Conservation (phyloP, 2,329 filamentous ascomycete species). For the Aureobasidium sp. region DNA sequence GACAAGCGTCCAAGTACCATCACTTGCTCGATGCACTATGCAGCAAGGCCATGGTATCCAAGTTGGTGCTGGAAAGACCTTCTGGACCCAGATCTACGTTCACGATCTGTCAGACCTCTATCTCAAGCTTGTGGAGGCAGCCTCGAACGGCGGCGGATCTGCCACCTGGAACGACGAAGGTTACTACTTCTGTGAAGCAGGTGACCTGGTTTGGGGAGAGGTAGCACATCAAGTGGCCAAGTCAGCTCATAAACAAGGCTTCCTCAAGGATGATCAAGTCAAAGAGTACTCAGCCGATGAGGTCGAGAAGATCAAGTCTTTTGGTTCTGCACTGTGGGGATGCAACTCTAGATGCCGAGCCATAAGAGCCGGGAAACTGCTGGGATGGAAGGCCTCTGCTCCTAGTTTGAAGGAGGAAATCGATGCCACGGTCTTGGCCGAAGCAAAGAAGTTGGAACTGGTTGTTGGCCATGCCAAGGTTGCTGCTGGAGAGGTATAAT, state of each 20-base stretch:
- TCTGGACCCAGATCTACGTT: conserved; percentile 50
- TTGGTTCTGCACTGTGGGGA: conserved; percentile 50
- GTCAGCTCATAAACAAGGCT: conserved; percentile 47
- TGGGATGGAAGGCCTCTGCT: conserved; percentile 52
- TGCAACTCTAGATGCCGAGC: conserved; percentile 52
- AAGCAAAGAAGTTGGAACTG: conserved; percentile 33
- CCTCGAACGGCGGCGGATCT: conserved; percentile 27
- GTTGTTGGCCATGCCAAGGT: conserved; percentile 25
- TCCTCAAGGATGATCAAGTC: conserved; percentile 34
- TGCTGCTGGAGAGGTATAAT: conserved; percentile 23
- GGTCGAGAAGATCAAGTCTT: conserved; percentile 39
- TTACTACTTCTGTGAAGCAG: conserved; percentile 61
- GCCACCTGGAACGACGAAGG: conserved; percentile 52
- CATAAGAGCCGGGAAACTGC: conserved; percentile 46
- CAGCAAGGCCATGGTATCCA: conserved; percentile 46
- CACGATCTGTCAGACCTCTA: conserved; percentile 51
- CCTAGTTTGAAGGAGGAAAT: conserved; percentile 22
- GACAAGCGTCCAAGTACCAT: conserved; percentile 50
- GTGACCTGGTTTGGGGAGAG: conserved; percentile 50
- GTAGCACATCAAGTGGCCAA: conserved; percentile 25
- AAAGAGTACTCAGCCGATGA: conserved; percentile 33
- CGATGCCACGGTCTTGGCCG: conserved; percentile 44
- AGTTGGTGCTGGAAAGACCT: conserved; percentile 50
- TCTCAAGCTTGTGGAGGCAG: conserved; percentile 46
- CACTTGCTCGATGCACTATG: conserved; percentile 45